Evolutionary conservation across 2,329 filamentous ascomycete genomes (phyloP).

Genomic region (Shiraia sp.): DNA sequence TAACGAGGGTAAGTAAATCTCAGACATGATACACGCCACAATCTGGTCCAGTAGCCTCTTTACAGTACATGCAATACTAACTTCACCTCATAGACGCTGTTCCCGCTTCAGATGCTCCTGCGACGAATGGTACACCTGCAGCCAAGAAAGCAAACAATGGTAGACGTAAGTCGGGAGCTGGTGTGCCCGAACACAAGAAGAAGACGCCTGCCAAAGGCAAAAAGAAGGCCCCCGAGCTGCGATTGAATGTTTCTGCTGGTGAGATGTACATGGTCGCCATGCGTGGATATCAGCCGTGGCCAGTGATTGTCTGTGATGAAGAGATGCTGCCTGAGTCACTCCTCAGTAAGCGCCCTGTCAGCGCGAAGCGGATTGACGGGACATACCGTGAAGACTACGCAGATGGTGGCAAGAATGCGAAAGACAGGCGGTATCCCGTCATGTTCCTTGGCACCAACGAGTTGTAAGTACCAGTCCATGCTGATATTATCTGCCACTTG

Average conservation of each 20-base stretch:
- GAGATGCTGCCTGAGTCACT: slow-evolving; percentile 85
- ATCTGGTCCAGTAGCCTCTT: slow-evolving; percentile 1
- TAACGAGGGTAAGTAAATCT: slow-evolving; percentile 28
- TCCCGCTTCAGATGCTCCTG: slow-evolving; percentile 41
- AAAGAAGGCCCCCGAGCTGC: slow-evolving; percentile 70
- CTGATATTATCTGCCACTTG: neutral
- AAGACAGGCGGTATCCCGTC: slow-evolving; percentile 86
- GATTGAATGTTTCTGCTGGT: slow-evolving; percentile 81
- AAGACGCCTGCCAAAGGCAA: slow-evolving; percentile 76
- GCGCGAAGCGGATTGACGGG: slow-evolving; percentile 79
- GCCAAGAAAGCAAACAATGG: slow-evolving; percentile 35
- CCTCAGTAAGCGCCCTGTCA: slow-evolving; percentile 78
- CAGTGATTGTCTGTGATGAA: slow-evolving; percentile 90
- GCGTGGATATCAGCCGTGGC: slow-evolving; percentile 94
- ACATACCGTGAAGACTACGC: slow-evolving; percentile 85
- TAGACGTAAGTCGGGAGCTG: slow-evolving; percentile 73
- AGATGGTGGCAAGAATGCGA: slow-evolving; percentile 82
- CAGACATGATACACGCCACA: neutral
- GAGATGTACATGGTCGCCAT: slow-evolving; percentile 91
- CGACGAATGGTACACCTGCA: slow-evolving; percentile 56
- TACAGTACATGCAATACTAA: slow-evolving; percentile 13
- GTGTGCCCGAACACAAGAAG: slow-evolving; percentile 71
- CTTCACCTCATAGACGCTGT: slow-evolving; percentile 31
- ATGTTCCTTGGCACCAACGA: slow-evolving; percentile 97
- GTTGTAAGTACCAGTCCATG: slow-evolving; percentile 73